These are phyloP conservation scores for Adiantum capillusveneris DNA, from an alignment of 75 land plant genomes.

Conservation along the genomic window DNA sequence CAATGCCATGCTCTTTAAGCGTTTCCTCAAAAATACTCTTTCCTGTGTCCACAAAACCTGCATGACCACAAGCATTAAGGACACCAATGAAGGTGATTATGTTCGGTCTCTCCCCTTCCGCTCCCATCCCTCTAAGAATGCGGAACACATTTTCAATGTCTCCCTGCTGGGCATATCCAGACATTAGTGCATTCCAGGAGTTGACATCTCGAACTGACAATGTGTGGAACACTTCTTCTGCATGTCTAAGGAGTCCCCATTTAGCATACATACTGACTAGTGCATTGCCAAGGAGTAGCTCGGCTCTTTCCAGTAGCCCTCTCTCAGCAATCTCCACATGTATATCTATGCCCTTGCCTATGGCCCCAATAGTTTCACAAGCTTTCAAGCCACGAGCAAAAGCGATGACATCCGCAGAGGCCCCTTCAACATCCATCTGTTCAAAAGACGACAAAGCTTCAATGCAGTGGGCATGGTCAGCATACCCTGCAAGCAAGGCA, in stretches of 20 bases:
- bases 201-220: slow-evolving; percentile 33
- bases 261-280: slow-evolving; percentile 51
- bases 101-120: slow-evolving; percentile 22
- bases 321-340: background rate
- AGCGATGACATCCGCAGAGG: slow-evolving; percentile 20
- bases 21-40: background rate
- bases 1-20: background rate
- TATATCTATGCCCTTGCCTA: background rate
- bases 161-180: slow-evolving; percentile 40
- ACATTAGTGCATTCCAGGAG: slow-evolving; percentile 50
- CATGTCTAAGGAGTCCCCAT: slow-evolving; percentile 28
- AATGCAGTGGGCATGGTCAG: slow-evolving; percentile 6
- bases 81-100: slow-evolving; percentile 43
- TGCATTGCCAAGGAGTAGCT: slow-evolving; percentile 32
- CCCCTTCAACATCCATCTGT: slow-evolving; percentile 10
- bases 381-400: slow-evolving; percentile 33
- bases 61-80: slow-evolving; percentile 5
- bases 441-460: slow-evolving; percentile 9
- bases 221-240: slow-evolving; percentile 33
- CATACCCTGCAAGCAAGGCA: slow-evolving; percentile 18
- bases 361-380: slow-evolving; percentile 25
- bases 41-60: background rate
- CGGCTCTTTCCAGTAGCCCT: slow-evolving; percentile 4
- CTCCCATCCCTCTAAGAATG: slow-evolving; percentile 33
- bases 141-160: slow-evolving; percentile 30